Percentiles rank a stretch among this genome's conserved stretches.
Evolutionary conservation across 1,284 basidiomycete genomes (phyloP).

Genomic region (Trichosporon ovoides): DNA sequence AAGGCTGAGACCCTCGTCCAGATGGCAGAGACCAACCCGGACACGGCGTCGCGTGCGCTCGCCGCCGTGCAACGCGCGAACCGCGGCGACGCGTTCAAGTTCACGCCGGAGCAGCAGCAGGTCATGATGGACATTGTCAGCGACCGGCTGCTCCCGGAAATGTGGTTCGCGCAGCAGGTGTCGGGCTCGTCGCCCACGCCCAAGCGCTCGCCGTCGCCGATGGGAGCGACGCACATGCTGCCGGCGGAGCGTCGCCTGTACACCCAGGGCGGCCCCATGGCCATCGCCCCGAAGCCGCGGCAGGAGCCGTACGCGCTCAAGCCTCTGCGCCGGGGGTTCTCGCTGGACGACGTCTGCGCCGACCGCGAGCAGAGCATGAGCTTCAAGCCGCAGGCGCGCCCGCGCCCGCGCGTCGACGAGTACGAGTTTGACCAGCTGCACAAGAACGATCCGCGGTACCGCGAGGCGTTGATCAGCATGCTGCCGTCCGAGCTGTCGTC

Average conservation of each 20-base stretch:
- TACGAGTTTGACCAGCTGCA: conserved; percentile 21
- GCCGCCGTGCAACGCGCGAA: conserved; percentile 21
- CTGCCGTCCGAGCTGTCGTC: conserved; percentile 22
- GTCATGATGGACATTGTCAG: conserved; percentile 25
- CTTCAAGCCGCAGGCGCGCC: conserved; percentile 15
- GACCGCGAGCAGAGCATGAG: conserved; percentile 26
- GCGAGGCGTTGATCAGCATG: conserved; percentile 23
- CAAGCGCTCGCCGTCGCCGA: conserved; percentile 9
- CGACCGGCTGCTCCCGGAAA: conserved; percentile 20
- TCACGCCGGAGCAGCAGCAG: conserved; percentile 14
- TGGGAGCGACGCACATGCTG: neutral
- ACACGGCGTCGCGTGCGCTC: conserved; percentile 20
- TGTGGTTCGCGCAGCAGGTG: conserved; percentile 20
- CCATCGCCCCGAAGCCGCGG: conserved; percentile 17
- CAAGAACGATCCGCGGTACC: conserved; percentile 25
- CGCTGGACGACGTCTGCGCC: conserved; percentile 23
- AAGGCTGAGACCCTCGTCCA: conserved; percentile 20
- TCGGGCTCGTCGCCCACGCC: conserved; percentile 21
- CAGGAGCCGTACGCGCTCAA: conserved; percentile 14
- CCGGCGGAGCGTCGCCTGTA: conserved; percentile 10
- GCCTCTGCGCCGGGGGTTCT: conserved; percentile 20
- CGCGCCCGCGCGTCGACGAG: conserved; percentile 16
- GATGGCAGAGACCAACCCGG: conserved; percentile 22
- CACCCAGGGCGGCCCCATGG: conserved; percentile 12
- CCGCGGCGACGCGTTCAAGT: conserved; percentile 22